Base-by-base conservation (phyloP, 2,329 filamentous ascomycete genomes). In the Didymellaceae sp. region DNA sequence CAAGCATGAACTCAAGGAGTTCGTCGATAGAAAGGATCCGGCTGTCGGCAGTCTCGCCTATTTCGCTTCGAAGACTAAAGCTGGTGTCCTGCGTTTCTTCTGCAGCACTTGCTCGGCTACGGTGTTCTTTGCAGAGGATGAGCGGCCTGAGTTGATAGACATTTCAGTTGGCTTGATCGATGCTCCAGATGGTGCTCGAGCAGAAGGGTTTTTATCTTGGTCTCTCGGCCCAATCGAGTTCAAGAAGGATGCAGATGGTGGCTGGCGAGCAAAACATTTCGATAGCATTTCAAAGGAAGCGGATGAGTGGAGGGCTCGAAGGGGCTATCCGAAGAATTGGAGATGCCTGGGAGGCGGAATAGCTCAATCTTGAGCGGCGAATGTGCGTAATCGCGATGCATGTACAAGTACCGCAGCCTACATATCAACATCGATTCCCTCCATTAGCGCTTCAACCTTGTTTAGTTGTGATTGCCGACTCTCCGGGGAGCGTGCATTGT, bases 81-180 rank as follows among this genome's bases (percentile, higher is more conserved):
- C 73, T 0, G 73, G 71, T 11, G 76, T 80, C 0, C 72, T 78
- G 46, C 66, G 80, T 1, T 82, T 80, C 51, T 81, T 78, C 52
- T 83, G 80, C 62, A 72, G 72, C 0, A 67, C 55, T 1, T 82
- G 80, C 63, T 79, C 78, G 0, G 78, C 80, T 0, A 65, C 57
- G 9, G 68, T 81, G 0, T 81, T 82, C 45, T 82, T 78, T 48
- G 71, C 74, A 0, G 61, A 60, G 0, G 74, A 78, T 13, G 61
- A 70, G 4, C 64, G 75, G 2, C 68, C 74, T 0, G 66, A 75
- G 0, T 52, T 77, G 6, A 63, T 80, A 1, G 76, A 81, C 34
- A 46, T 83, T 1, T 74, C 77, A 0, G 54, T 80, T 2, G 80
- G 79, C 0, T 48, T 82, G 4, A 43, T 83, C 2, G 65, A 76